These are phyloP conservation scores for Beauveria varroae DNA, from an alignment of 2,329 filamentous ascomycete genomes.

Conservation along the genomic window DNA sequence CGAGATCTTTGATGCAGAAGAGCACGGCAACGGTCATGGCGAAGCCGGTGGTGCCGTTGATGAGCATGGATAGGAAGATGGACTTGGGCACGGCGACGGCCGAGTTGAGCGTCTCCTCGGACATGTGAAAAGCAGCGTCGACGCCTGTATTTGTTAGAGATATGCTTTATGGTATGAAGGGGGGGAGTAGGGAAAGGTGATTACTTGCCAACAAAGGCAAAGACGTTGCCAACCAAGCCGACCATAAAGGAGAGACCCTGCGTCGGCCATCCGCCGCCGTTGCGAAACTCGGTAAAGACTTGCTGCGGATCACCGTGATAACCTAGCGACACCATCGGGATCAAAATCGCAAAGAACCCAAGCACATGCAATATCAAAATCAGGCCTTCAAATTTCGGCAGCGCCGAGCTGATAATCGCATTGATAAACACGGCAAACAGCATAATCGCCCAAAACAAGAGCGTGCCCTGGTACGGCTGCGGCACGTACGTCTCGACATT, in stretches of 20 bases:
- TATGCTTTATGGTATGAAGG: no score
- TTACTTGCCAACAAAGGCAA: conserved; percentile 22
- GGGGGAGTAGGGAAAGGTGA: no score
- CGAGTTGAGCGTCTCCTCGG: conserved; percentile 33
- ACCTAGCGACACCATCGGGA: conserved; percentile 24
- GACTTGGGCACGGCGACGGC: conserved; percentile 41
- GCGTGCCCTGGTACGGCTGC: conserved; percentile 6
- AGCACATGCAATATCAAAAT: conserved; percentile 41
- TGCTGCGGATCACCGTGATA: conserved; percentile 24
- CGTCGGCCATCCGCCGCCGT: conserved; percentile 35
- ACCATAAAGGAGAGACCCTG: conserved; percentile 28
- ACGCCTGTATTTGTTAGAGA: conserved; percentile 2
- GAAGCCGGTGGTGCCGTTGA: conserved; percentile 47
- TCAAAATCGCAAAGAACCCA: conserved; percentile 26
- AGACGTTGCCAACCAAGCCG: conserved; percentile 34
- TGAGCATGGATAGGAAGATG: conserved; percentile 38
- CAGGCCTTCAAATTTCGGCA: conserved; percentile 43
- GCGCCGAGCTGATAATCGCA: conserved; percentile 34
- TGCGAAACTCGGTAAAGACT: conserved; percentile 38
- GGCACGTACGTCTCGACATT: neutral
- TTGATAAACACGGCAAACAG: conserved; percentile 19
- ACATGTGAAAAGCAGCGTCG: conserved; percentile 25
- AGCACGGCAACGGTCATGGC: conserved; percentile 47
- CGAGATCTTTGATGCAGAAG: conserved; percentile 42
- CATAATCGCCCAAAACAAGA: conserved; percentile 11